Percentiles rank a stretch among this genome's conserved stretches.
Conservation (phyloP, 2,329 filamentous ascomycete species). For the Ceratocystis ficicola region DNA sequence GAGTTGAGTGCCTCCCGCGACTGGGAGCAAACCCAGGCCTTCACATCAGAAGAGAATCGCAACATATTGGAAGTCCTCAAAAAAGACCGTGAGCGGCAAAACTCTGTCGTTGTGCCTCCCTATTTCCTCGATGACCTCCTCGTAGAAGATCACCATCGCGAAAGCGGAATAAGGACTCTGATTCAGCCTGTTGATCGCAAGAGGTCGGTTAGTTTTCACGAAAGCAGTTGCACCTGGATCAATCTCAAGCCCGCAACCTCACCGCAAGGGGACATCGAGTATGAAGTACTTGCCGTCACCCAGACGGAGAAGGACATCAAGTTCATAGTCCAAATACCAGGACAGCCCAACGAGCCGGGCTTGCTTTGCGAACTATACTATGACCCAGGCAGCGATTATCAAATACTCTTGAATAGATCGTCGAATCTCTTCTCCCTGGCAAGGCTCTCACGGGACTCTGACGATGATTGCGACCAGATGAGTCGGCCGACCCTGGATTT, state of each 20-base stretch:
- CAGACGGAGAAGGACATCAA: constrained; percentile 1
- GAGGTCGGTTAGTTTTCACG: background rate
- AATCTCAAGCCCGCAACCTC: background rate
- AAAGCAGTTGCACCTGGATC: background rate
- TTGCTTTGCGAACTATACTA: constrained; percentile 5
- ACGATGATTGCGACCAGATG: background rate
- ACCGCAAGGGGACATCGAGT: background rate
- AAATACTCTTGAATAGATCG: constrained; percentile 1
- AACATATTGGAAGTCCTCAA: background rate
- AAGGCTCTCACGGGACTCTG: background rate
- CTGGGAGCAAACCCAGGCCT: background rate
- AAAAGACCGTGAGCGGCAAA: background rate
- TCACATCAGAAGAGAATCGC: background rate
- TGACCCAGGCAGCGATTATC: constrained; percentile 3
- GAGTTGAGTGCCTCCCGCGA: background rate
- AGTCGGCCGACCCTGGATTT: background rate
- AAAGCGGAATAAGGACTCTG: background rate
- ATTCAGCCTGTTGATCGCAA: background rate
- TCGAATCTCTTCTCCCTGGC: background rate
- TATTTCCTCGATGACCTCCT: background rate
- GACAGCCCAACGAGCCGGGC: background rate
- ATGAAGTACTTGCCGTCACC: background rate
- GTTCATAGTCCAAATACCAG: constrained; percentile 2
- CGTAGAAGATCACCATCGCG: background rate
- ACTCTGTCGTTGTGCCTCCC: background rate